phyloP scores from a whole-genome alignment of 164 flowering plant genomes.

The Buxus sempervirens region DNA sequence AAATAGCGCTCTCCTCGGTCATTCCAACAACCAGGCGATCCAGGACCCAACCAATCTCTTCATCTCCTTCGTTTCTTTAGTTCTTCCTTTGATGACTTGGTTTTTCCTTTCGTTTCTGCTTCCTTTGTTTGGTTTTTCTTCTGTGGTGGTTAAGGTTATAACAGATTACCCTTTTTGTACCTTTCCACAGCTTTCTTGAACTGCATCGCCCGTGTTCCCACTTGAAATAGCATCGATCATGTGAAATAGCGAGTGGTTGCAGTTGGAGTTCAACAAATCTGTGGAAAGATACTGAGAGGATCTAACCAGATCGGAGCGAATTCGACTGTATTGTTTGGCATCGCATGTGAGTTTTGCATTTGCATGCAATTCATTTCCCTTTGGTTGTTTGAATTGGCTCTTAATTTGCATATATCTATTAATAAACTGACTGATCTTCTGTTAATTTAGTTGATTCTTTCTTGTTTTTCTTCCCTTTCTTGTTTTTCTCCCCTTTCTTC shows the following conservation, averaged over 20 bases:
- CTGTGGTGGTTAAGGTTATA: background rate
- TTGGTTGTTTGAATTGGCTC: background rate
- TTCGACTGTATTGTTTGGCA: background rate
- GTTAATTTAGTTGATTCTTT: background rate
- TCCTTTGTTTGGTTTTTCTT: background rate
- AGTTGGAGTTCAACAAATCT: slow-evolving; percentile 39
- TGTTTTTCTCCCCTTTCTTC: no score
- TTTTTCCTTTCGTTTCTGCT: no score
- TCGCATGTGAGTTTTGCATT: background rate
- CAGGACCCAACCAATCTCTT: no score
- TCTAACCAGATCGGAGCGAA: background rate
- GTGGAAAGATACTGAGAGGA: slow-evolving; percentile 47
- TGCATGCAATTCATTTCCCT: no score
- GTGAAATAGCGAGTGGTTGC: background rate
- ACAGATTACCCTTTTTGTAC: slow-evolving; percentile 25
- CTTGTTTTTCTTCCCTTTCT: background rate
- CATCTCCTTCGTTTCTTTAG: background rate
- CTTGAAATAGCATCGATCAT: no score
- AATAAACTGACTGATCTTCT: background rate
- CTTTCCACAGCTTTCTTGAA: slow-evolving; percentile 54
- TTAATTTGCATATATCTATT: no score
- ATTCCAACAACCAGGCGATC: background rate
- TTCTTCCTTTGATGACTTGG: no score
- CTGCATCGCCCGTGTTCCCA: slow-evolving; percentile 13
- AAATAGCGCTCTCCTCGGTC: background rate